These are phyloP conservation scores for Microstegium vimineum DNA, from an alignment of 176 grass and related monocot species.

Conservation along the genomic window DNA sequence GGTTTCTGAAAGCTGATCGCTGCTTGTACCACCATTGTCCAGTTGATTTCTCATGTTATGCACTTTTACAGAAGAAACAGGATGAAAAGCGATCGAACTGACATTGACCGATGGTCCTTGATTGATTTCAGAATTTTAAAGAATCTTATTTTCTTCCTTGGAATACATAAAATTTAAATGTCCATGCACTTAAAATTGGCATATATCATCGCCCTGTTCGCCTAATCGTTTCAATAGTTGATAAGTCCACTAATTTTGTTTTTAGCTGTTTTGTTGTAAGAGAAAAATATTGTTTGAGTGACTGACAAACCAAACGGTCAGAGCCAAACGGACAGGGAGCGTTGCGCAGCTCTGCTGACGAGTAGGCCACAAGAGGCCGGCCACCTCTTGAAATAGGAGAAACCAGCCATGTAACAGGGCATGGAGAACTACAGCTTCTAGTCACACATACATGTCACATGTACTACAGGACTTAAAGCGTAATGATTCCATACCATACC, in stretches of 20 bases:
- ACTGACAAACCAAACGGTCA: no score
- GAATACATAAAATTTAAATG: background rate
- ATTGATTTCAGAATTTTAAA: background rate
- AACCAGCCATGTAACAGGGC: background rate
- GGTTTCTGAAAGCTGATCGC: background rate
- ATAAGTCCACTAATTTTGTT: no score
- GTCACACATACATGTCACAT: background rate
- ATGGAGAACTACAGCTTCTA: background rate
- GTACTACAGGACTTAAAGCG: background rate
- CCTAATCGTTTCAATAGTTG: no score
- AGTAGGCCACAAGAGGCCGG: background rate
- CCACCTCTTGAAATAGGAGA: background rate
- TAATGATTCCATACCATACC: background rate
- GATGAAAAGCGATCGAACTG: background rate
- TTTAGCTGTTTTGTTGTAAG: no score
- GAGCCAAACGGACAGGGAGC: no score
- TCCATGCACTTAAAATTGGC: no score
- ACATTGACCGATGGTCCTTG: background rate
- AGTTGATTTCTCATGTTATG: background rate
- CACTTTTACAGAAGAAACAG: background rate
- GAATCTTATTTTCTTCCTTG: background rate
- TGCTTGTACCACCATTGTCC: background rate
- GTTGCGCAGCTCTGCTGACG: conserved; percentile 16
- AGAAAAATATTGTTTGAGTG: no score
- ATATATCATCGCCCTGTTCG: no score